phyloP scores from a whole-genome alignment of 2,329 filamentous ascomycete genomes.

The Pseudopyricularia cyperi region DNA sequence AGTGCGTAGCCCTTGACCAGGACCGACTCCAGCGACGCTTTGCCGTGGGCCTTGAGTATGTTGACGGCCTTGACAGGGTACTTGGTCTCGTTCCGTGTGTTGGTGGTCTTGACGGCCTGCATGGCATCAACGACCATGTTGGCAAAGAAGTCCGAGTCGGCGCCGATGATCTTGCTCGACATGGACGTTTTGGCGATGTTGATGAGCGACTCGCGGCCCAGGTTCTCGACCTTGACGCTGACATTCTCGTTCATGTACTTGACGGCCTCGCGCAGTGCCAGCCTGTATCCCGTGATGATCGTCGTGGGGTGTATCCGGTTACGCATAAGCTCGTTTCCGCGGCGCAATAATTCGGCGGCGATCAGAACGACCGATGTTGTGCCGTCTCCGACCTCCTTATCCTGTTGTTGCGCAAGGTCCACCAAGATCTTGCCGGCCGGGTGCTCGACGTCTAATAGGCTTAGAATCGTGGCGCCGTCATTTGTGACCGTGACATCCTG shows the following conservation, averaged over 20 bases:
- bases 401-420: constrained; percentile 94
- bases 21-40: constrained; percentile 76
- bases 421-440: constrained; percentile 97
- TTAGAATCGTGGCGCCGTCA: constrained; percentile 93
- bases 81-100: constrained; percentile 81
- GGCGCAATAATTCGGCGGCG: constrained; percentile 82
- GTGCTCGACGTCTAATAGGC: constrained; percentile 91
- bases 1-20: constrained; percentile 93
- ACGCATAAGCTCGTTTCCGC: constrained; percentile 97
- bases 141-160: constrained; percentile 92
- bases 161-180: constrained; percentile 97
- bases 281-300: constrained; percentile 95
- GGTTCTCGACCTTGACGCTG: constrained; percentile 83
- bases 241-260: constrained; percentile 99
- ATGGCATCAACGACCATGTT: constrained; percentile 97
- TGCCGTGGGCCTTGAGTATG: constrained; percentile 95
- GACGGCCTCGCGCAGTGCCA: constrained; percentile 89
- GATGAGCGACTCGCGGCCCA: constrained; percentile 80
- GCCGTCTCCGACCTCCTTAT: constrained; percentile 97
- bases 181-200: constrained; percentile 98
- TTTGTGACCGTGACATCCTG: constrained; percentile 98
- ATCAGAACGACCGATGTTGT: constrained; percentile 97
- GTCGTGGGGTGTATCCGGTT: constrained; percentile 99
- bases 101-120: constrained; percentile 83
- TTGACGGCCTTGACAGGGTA: constrained; percentile 99